Evolutionary conservation across 805 yeast genomes (phyloP), one percentile per base, ranked within the genome.

Genomic region (Teunomyces atbi): DNA sequence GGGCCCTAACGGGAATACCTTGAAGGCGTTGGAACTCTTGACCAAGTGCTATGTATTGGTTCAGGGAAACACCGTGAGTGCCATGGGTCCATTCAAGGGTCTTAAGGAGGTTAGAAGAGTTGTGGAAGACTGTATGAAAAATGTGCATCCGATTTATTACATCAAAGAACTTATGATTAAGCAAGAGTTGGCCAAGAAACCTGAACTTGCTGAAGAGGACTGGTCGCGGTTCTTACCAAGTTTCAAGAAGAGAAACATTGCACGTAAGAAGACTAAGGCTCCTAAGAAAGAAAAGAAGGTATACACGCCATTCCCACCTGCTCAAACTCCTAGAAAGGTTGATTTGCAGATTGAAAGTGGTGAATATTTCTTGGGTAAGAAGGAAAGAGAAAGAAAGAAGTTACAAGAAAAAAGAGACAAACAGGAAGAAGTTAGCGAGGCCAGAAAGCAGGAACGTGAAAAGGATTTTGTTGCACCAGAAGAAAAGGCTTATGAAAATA

Each of bases 241-340:
- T 75, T 94, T 94, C 76, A 94, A 89, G 81, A 94, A 92, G 79
- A 84, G 91, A 67, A 90, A 90, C 61, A 96, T 92, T 54, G 96
- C 96, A 30, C 84, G 99, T 62, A 87, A 87, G 84, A 85, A 85
- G 77, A 87, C 94, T 50, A 82, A 79, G 68, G 82, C 79, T 65
- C 72, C 78, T 60, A 79, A 70, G 57, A 79, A 74, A 57, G 83
- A 79, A 68, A 77, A 78, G 77, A 91, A 85, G 69, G 84, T 82
- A 3, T 92, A 92, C 80, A 94, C 99, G 28, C 98, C 99, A 63
- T 94, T 94, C 90, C 99, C 99, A 73, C 98, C 99, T 58, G 87
- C 89, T 44, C 99, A 89, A 71, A 81, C 82, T 55, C 99, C 98
- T 62, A 86, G 98, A 76, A 91, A 94, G 87, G 77, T 94, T 68